Percentiles rank a stretch among this genome's conserved stretches.
These are phyloP conservation scores for Xeromyces bisporus DNA, from an alignment of 495 filamentous ascomycete species.

Conservation along the genomic window DNA sequence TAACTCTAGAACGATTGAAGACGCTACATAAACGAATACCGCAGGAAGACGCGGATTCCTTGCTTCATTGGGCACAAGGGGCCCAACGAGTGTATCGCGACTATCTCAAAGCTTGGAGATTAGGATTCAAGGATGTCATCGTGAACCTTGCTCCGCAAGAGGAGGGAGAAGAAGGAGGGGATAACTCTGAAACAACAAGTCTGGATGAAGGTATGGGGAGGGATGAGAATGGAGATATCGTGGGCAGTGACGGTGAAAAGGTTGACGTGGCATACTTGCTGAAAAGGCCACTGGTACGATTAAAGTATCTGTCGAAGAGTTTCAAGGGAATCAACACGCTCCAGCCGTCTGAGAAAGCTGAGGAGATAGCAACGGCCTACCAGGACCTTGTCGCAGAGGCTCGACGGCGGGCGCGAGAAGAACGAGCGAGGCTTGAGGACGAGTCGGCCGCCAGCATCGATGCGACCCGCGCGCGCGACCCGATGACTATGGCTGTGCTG, in stretches of 20 bases:
- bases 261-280: conserved; percentile 90
- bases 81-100: conserved; percentile 66
- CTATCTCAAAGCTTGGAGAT: conserved; percentile 78
- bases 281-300: conserved; percentile 70
- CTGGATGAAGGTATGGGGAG: conserved; percentile 54
- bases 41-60: conserved; percentile 42
- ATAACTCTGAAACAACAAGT: conserved; percentile 35
- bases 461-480: conserved; percentile 57
- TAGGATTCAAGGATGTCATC: conserved; percentile 90
- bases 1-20: conserved; percentile 71
- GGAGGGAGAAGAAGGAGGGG: conserved; percentile 23
- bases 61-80: conserved; percentile 66
- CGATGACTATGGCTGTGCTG: conserved; percentile 52
- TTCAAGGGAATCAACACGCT: conserved; percentile 51
- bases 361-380: conserved; percentile 37
- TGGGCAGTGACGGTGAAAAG: conserved; percentile 64
- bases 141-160: conserved; percentile 72
- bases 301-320: conserved; percentile 77
- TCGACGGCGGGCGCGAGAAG: conserved; percentile 64
- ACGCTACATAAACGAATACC: conserved; percentile 65
- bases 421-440: conserved; percentile 75
- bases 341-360: conserved; percentile 39
- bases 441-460: conserved; percentile 77
- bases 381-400: conserved; percentile 61
- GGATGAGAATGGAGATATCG: conserved; percentile 62